Percentiles rank a stretch among this genome's conserved stretches.
phyloP scores from a whole-genome alignment of 768 basidiomycete genomes.

The Daedaleopsis nitida region DNA sequence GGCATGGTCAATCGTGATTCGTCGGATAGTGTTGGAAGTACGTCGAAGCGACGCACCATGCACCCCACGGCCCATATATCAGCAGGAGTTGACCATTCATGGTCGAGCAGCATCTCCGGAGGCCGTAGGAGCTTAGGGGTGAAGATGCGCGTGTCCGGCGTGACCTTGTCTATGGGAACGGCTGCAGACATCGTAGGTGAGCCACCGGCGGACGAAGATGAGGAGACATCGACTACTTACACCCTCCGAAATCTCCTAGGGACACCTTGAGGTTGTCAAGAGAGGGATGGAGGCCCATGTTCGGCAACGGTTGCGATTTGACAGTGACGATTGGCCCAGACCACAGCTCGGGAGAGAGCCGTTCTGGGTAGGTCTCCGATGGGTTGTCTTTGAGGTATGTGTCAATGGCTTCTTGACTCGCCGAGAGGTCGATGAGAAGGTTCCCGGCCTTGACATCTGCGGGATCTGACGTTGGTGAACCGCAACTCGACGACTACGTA shows the following conservation, averaged over 20 bases:
- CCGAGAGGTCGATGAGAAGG: background rate
- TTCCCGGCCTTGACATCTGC: conserved; percentile 7
- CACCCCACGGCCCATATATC: conserved; percentile 22
- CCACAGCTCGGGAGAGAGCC: conserved; percentile 3
- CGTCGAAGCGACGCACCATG: conserved; percentile 10
- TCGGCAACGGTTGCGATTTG: conserved; percentile 22
- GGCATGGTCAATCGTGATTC: background rate
- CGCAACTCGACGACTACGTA: conserved; percentile 1
- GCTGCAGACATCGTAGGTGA: background rate
- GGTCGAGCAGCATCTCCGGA: conserved; percentile 16
- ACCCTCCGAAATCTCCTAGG: conserved; percentile 14
- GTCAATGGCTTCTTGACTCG: background rate
- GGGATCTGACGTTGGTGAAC: background rate
- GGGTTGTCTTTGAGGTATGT: conserved; percentile 3
- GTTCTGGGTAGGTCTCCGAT: conserved; percentile 1
- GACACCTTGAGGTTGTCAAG: conserved; percentile 15
- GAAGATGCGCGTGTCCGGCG: background rate
- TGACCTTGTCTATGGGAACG: background rate
- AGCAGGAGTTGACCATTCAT: conserved; percentile 9
- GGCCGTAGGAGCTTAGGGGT: conserved; percentile 1
- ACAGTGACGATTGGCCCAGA: conserved; percentile 17
- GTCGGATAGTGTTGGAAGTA: too few species aligned
- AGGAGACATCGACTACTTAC: conserved; percentile 2
- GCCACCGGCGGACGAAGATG: background rate
- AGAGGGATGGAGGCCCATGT: conserved; percentile 8